Percentiles rank a stretch among this genome's conserved stretches.
phyloP scores from a whole-genome alignment of 371 early-diverging fungal species.

The Cokeromyces recurvatus region DNA sequence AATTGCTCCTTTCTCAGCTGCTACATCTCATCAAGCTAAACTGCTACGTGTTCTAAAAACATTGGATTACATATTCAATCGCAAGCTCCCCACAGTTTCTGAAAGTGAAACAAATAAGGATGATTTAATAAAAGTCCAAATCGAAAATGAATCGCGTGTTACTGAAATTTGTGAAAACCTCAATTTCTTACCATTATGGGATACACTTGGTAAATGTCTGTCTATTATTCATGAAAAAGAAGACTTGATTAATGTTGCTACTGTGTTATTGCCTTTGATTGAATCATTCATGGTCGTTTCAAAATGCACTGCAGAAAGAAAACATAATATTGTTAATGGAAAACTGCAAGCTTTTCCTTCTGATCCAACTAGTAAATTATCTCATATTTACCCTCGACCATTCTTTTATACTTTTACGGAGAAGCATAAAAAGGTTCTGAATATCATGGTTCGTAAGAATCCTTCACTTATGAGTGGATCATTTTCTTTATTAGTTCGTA shows the following conservation, averaged over 20 bases:
- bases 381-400: slow-evolving; percentile 46
- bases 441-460: slow-evolving; percentile 96
- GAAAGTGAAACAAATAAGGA: slow-evolving; percentile 16
- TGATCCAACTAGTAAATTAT: slow-evolving; percentile 1
- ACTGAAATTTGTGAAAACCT: slow-evolving; percentile 70
- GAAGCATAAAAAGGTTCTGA: slow-evolving; percentile 92
- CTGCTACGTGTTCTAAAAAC: slow-evolving; percentile 92
- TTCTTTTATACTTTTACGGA: slow-evolving; percentile 90
- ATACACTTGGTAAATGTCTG: slow-evolving; percentile 71
- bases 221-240: slow-evolving; percentile 67
- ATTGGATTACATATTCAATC: slow-evolving; percentile 78
- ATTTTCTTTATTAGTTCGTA: slow-evolving; percentile 92
- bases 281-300: slow-evolving; percentile 97
- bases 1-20: slow-evolving; percentile 72
- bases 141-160: slow-evolving; percentile 54
- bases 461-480: slow-evolving; percentile 94
- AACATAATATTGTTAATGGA: slow-evolving; percentile 14
- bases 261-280: slow-evolving; percentile 90
- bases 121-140: slow-evolving; percentile 13
- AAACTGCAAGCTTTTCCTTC: slow-evolving; percentile 22
- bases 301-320: slow-evolving; percentile 56
- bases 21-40: slow-evolving; percentile 88
- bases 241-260: slow-evolving; percentile 86
- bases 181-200: slow-evolving; percentile 76
- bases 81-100: slow-evolving; percentile 22